phyloP scores from a whole-genome alignment of 2,329 filamentous ascomycete species.

The Botrytis tulipae region DNA sequence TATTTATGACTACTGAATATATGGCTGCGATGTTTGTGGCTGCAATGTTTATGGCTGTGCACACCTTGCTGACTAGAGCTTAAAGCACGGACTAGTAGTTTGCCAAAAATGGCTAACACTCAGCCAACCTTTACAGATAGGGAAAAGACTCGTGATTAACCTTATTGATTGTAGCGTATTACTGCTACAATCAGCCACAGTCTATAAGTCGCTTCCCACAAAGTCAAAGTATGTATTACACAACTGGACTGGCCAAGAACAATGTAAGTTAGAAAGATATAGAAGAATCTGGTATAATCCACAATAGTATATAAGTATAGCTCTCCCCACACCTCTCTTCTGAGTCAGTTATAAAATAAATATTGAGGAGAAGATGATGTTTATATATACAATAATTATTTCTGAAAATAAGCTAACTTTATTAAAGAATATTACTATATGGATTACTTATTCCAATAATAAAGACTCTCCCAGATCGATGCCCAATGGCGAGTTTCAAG shows the following conservation, averaged over 20 bases:
- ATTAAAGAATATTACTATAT: slow-evolving; percentile 1
- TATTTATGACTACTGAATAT: no score
- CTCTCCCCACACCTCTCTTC: background rate
- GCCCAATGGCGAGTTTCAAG: slow-evolving; percentile 26
- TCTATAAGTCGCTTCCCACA: background rate
- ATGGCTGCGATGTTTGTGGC: no score
- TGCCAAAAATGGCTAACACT: background rate
- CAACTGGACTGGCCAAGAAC: background rate
- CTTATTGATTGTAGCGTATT: background rate
- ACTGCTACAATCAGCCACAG: background rate
- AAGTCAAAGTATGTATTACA: background rate
- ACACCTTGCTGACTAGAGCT: no score
- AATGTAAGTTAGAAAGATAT: background rate
- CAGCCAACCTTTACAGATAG: background rate
- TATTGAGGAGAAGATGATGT: slow-evolving; percentile 3
- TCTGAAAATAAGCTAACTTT: slow-evolving; percentile 10
- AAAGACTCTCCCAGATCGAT: slow-evolving; percentile 28
- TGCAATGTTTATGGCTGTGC: no score
- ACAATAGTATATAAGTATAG: background rate
- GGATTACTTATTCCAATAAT: slow-evolving; percentile 21
- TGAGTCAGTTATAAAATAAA: background rate
- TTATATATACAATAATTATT: background rate
- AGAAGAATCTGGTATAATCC: background rate
- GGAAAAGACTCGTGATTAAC: background rate
- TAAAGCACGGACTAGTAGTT: no score